Evolutionary conservation across 805 yeast species (phyloP), one percentile per base, ranked within the genome.

Genomic region (Dipodascopsis tothii): DNA sequence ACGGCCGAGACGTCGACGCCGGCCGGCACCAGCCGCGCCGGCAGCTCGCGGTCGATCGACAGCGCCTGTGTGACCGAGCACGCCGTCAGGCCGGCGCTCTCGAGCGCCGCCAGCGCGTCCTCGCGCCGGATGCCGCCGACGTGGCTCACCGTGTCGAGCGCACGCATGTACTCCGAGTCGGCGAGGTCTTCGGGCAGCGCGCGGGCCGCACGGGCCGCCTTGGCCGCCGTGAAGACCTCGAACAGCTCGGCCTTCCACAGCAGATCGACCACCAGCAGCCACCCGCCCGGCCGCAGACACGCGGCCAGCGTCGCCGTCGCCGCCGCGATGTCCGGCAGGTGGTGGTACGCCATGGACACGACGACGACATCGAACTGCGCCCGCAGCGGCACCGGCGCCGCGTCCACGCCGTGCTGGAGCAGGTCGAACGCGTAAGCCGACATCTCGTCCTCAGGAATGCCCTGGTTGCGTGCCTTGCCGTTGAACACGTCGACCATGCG

Each of bases 281-380:
- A 41, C n/a, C 52, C 46, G 2, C 39, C 42, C 3, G 19, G 36
- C 27, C 35, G 41, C 16, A 46, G 35, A 22, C 35, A 23, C 18
- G 22, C 14, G 2, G 28, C 27, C 16, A 47, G 17, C 4, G 37
- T 17, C 18, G 32, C 5, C 6, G 34, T 23, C 11, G 30, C 40
- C 9, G 25, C 17, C 7, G 28, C 17, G 17, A 48, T 27, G 28
- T 48, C 47, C 11, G 28, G 35, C 2, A 48, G 18, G 25, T 48
- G 52, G 35, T 48, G 52, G 21, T 40, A 43, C 4, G 40, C 50
- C 51, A 46, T 36, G 5, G 46, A 39, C 16, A 39, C 43, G 16
- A 40, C 41, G 4, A 39, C 45, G 17, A 37, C 39, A 19, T 48
- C 52, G 14, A 14, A 41, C 37, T 23, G 30, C 21, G n/a, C 36